Evolutionary conservation across 305 asterid species (phyloP).

Genomic region (Fraxinus greggii): DNA sequence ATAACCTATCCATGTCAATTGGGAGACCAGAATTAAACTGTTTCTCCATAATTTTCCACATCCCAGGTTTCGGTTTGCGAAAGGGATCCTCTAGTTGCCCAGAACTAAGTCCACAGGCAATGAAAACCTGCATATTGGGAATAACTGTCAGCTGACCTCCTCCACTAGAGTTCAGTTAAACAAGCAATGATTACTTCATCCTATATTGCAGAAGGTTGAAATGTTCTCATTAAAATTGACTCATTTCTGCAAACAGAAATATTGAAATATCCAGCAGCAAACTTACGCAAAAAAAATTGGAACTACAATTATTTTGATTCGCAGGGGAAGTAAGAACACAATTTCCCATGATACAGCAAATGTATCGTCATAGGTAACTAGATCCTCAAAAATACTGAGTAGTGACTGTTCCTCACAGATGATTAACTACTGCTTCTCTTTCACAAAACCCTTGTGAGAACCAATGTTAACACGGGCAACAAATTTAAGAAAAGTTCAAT

Average conservation of each 20-base stretch:
- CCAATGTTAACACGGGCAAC: neutral
- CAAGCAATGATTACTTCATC: neutral
- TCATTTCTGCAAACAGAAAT: neutral
- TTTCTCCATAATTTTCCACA: slow-evolving; percentile 87
- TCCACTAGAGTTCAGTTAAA: neutral
- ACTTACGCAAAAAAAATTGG: neutral
- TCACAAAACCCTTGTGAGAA: neutral
- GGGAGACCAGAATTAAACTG: slow-evolving; percentile 81
- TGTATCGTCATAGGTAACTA: neutral
- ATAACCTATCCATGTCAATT: slow-evolving; percentile 75
- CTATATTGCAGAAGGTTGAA: neutral
- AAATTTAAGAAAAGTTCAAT: neutral
- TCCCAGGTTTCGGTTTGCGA: slow-evolving; percentile 89
- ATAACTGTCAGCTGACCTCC: neutral
- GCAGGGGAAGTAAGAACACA: neutral
- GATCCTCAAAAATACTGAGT: neutral
- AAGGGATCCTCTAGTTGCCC: slow-evolving; percentile 61
- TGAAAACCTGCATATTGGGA: slow-evolving; percentile 63
- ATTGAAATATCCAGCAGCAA: neutral
- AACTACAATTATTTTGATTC: slow-evolving; percentile 7
- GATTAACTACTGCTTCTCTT: neutral
- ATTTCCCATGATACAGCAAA: neutral
- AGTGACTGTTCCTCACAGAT: neutral
- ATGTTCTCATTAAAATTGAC: neutral
- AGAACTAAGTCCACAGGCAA: slow-evolving; percentile 76